phyloP scores from a whole-genome alignment of 768 basidiomycete species.

The Rhodosporidiobolus sp. region DNA sequence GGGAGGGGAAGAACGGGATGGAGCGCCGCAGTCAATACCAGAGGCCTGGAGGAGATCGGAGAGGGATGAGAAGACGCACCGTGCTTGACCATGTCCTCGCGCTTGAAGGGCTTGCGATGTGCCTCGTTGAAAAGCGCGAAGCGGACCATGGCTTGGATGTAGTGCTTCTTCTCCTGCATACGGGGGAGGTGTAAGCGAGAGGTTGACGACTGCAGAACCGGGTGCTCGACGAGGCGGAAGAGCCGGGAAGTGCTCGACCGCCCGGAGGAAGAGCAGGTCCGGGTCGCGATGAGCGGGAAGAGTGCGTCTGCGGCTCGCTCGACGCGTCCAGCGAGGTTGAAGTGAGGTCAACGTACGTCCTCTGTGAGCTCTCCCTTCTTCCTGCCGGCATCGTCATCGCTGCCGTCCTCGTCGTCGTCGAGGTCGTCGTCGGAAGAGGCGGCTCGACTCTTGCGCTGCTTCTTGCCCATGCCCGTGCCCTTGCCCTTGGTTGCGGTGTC shows the following conservation, averaged over 20 bases:
- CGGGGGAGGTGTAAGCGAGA: no score
- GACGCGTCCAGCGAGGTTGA: neutral
- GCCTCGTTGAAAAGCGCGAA: conserved; percentile 79
- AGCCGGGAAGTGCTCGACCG: neutral
- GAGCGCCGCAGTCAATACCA: no score
- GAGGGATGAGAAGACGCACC: conserved; percentile 51
- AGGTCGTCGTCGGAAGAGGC: neutral
- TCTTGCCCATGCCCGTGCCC: conserved; percentile 2
- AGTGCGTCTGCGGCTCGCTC: neutral
- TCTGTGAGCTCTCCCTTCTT: conserved; percentile 27
- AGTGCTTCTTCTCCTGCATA: conserved; percentile 66
- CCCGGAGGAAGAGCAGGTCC: no score
- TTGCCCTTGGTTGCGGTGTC: neutral
- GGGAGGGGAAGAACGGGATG: no score
- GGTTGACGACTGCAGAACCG: neutral
- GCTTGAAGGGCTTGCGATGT: conserved; percentile 61
- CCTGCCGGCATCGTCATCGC: neutral
- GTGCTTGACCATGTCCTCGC: conserved; percentile 86
- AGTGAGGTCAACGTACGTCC: conserved; percentile 6
- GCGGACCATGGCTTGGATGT: conserved; percentile 69
- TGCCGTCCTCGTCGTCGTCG: neutral
- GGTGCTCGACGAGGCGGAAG: neutral
- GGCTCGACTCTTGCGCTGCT: neutral
- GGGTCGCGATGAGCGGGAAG: no score
- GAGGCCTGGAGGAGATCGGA: neutral